Percentiles rank a stretch among this genome's conserved stretches.
Evolutionary conservation across 225 moss, liverwort and hornwort species (phyloP).

Genomic region (Asterella californica): DNA sequence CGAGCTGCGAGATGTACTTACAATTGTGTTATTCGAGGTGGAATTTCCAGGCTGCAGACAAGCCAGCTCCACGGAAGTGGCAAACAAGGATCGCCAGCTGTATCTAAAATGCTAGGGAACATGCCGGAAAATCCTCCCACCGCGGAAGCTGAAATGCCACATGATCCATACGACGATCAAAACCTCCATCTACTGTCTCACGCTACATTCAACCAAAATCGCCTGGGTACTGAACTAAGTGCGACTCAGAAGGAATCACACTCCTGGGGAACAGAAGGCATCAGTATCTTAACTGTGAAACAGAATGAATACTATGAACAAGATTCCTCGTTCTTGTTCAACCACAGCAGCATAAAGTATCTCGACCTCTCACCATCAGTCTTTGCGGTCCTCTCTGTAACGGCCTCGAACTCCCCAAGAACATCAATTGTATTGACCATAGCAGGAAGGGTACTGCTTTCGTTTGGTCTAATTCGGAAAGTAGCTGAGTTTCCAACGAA

Average conservation of each 20-base stretch:
- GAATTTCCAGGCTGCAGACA: constrained; percentile 15
- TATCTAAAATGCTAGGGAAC: not conserved
- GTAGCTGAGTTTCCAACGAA: not conserved
- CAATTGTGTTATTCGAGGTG: constrained; percentile 18
- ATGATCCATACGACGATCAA: not conserved
- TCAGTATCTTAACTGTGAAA: no score
- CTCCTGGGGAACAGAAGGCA: no score
- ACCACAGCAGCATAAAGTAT: not conserved
- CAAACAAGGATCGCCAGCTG: constrained; percentile 13
- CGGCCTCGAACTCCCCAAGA: constrained; percentile 11
- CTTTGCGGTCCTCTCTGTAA: not conserved
- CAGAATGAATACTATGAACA: not conserved
- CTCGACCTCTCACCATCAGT: not conserved
- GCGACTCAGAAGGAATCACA: no score
- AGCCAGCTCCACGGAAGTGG: constrained; percentile 12
- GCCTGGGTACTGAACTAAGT: not conserved
- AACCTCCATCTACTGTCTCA: not conserved
- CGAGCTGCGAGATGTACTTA: not conserved
- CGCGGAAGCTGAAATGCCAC: not conserved
- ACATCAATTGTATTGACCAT: constrained; percentile 3
- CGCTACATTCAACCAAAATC: not conserved
- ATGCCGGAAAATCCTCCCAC: not conserved
- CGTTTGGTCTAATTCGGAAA: not conserved
- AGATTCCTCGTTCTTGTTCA: not conserved
- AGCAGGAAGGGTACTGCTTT: constrained; percentile 2